These are phyloP conservation scores for Lumnitzera racemosa DNA, from an alignment of 345 rosid species.

Conservation along the genomic window DNA sequence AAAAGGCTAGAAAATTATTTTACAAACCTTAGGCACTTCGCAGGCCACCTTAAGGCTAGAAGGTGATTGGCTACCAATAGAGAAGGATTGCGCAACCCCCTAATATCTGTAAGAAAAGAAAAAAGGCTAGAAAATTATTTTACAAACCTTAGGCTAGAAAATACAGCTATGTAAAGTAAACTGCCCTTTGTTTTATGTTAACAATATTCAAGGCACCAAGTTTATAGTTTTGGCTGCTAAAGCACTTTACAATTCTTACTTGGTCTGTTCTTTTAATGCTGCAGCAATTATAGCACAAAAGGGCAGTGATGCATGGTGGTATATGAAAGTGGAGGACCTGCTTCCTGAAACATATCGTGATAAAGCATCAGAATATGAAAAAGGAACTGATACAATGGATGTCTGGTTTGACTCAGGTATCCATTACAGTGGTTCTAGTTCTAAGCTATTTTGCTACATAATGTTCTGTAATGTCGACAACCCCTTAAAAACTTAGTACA, in stretches of 20 bases:
- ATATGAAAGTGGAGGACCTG: constrained; percentile 77
- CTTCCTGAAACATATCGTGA: constrained; percentile 72
- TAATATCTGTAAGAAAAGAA: too few relatives aligned
- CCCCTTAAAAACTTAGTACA: too few relatives aligned
- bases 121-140: too few relatives aligned
- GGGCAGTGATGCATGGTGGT: constrained; percentile 98
- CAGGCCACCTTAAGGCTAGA: too few relatives aligned
- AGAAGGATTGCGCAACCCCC: too few relatives aligned
- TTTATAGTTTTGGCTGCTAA: background rate
- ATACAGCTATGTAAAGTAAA: too few relatives aligned
- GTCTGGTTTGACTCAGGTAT: constrained; percentile 98
- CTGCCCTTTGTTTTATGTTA: background rate
- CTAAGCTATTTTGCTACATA: background rate
- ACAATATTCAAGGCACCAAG: background rate
- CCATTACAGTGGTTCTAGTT: background rate
- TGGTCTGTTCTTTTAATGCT: constrained; percentile 9
- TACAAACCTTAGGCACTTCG: too few relatives aligned
- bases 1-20: too few relatives aligned
- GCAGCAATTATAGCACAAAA: constrained; percentile 69
- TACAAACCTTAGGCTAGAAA: too few relatives aligned
- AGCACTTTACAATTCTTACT: background rate
- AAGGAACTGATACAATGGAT: constrained; percentile 97
- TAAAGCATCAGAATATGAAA: constrained; percentile 71
- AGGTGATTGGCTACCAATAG: too few relatives aligned
- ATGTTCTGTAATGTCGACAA: background rate